Percentiles rank a stretch among this genome's conserved stretches.
phyloP scores from a whole-genome alignment of 148 eudicot species.

The Camellia granthamiana region DNA sequence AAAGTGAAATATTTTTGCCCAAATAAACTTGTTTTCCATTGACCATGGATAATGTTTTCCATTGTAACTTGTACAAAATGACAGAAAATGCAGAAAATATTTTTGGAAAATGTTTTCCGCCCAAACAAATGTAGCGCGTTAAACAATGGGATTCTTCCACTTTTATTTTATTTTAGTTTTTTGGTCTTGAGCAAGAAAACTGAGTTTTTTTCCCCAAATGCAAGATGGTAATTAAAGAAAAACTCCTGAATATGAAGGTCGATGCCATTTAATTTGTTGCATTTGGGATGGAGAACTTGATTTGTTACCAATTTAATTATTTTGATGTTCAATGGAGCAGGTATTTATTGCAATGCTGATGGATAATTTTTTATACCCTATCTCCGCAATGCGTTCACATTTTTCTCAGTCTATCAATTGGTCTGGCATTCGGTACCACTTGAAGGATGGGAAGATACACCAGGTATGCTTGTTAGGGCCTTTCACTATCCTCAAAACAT shows the following conservation, averaged over 20 bases:
- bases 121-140: no score
- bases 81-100: no score
- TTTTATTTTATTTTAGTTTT: no score
- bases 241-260: background rate
- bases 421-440: slow-evolving; percentile 92
- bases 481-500: background rate
- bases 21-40: no score
- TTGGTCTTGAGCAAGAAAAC: background rate
- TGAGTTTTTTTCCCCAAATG: background rate
- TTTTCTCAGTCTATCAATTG: slow-evolving; percentile 85
- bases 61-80: no score
- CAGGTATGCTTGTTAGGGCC: slow-evolving; percentile 41
- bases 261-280: background rate
- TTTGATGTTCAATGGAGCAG: slow-evolving; percentile 40
- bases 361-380: slow-evolving; percentile 80
- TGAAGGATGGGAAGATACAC: slow-evolving; percentile 80
- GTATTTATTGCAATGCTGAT: slow-evolving; percentile 91
- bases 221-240: background rate
- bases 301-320: slow-evolving; percentile 1
- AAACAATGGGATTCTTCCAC: no score
- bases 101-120: no score
- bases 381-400: slow-evolving; percentile 81
- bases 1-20: no score
- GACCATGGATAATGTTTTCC: no score
- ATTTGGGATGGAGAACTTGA: background rate